Conservation (phyloP, 2,329 filamentous ascomycete species). For the Microsporum audouinii region DNA sequence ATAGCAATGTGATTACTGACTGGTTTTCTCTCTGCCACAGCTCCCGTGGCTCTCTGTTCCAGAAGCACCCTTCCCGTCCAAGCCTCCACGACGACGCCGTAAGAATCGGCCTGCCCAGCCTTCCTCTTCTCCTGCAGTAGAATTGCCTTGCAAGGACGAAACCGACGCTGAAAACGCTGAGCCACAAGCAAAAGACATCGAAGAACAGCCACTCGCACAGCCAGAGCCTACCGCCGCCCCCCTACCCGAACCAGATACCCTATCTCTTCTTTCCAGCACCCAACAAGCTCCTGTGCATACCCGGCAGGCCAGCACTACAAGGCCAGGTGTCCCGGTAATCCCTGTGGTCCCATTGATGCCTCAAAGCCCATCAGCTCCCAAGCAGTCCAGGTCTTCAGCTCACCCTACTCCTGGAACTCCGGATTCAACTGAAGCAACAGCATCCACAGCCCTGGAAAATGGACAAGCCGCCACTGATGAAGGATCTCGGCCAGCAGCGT, state of each 20-base stretch:
- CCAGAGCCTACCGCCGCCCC: slow-evolving; percentile 31
- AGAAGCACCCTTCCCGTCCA: slow-evolving; percentile 43
- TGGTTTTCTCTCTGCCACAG: slow-evolving; percentile 20
- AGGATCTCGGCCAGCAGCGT: neutral
- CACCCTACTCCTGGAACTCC: slow-evolving; percentile 11
- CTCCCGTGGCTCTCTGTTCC: slow-evolving; percentile 51
- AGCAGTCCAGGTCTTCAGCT: slow-evolving; percentile 8
- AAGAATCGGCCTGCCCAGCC: slow-evolving; percentile 27
- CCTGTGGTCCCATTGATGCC: slow-evolving; percentile 37
- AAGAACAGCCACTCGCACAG: neutral
- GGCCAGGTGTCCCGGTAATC: slow-evolving; percentile 39
- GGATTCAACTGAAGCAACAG: slow-evolving; percentile 1
- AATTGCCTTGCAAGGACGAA: slow-evolving; percentile 41
- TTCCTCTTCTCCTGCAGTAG: slow-evolving; percentile 26
- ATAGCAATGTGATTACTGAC: slow-evolving; percentile 13
- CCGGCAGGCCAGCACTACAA: slow-evolving; percentile 32
- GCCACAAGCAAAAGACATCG: slow-evolving; percentile 36
- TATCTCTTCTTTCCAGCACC: slow-evolving; percentile 29
- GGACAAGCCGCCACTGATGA: slow-evolving; percentile 3
- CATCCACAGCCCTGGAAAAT: neutral
- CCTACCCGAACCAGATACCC: slow-evolving; percentile 46
- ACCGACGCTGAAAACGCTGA: slow-evolving; percentile 26
- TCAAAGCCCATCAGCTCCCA: slow-evolving; percentile 25
- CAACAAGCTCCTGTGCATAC: slow-evolving; percentile 24
- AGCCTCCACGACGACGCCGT: slow-evolving; percentile 38